Conservation (phyloP, 257 asterid species). For the Salvia hispanica region DNA sequence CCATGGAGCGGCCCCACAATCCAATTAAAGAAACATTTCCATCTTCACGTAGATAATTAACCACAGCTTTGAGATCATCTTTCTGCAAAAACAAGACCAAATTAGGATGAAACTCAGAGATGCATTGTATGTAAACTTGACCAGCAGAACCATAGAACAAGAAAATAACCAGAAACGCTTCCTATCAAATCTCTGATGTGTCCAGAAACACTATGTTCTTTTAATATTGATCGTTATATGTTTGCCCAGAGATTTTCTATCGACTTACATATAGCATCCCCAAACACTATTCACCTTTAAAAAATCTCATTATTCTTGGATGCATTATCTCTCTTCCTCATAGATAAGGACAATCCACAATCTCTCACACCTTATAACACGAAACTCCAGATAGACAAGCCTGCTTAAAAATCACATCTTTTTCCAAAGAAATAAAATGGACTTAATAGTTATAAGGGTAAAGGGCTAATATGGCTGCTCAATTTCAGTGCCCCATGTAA, state of each 20-base stretch:
- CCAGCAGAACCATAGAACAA: background rate
- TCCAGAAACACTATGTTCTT: background rate
- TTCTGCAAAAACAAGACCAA: conserved; percentile 55
- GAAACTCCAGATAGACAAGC: background rate
- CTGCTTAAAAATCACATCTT: too few relatives aligned
- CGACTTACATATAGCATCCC: background rate
- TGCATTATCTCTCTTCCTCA: background rate
- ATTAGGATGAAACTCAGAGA: background rate
- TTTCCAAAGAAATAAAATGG: background rate
- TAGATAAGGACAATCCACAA: background rate
- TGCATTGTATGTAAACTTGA: background rate
- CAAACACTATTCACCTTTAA: background rate
- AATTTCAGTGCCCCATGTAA: background rate
- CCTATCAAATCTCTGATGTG: background rate
- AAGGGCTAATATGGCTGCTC: background rate
- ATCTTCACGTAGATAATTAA: conserved; percentile 71
- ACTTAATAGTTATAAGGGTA: background rate
- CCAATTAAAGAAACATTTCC: conserved; percentile 89
- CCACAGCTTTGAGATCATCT: conserved; percentile 87
- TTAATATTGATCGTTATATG: background rate
- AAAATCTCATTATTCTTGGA: background rate
- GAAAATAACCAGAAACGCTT: background rate
- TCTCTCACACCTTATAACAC: background rate
- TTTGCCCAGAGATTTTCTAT: background rate
- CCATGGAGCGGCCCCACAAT: conserved; percentile 99